A percentile compares a stretch with the other conserved stretches of the same genome.
These are phyloP conservation scores for Cinnamomum chago DNA, from an alignment of 164 flowering plant genomes.

Conservation along the genomic window DNA sequence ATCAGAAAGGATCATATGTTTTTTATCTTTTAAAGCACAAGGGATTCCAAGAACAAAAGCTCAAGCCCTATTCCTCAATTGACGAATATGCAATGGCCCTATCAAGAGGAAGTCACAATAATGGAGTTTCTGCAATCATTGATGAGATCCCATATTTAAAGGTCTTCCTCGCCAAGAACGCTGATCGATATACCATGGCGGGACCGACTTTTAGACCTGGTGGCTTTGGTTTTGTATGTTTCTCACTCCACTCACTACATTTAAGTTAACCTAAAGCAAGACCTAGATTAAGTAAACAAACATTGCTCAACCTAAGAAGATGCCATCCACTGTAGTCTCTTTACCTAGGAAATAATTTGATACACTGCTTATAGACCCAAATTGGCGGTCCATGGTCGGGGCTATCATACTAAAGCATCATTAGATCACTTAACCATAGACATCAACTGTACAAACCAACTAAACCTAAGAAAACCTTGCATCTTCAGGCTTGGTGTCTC, in stretches of 20 bases:
- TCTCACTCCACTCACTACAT: no score
- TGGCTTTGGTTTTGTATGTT: not conserved
- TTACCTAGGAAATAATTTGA: no score
- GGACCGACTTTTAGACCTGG: not conserved
- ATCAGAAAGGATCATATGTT: conserved; percentile 9
- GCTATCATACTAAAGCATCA: no score
- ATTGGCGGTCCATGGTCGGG: no score
- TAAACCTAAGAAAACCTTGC: no score
- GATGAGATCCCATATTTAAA: not conserved
- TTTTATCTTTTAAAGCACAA: conserved; percentile 10
- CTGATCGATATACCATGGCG: not conserved
- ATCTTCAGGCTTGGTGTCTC: no score
- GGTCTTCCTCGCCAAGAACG: not conserved
- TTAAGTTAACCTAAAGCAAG: no score
- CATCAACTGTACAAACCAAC: no score
- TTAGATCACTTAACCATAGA: no score
- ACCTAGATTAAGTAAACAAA: no score
- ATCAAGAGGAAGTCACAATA: not conserved
- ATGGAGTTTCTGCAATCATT: not conserved
- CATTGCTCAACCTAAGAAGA: not conserved
- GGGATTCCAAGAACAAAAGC: conserved; percentile 26
- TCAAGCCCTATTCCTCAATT: conserved; percentile 11
- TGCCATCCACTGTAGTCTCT: not conserved
- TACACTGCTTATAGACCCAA: no score
- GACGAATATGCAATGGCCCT: conserved; percentile 24